Percentiles rank a stretch among this genome's conserved stretches.
phyloP scores from a whole-genome alignment of 2,329 filamentous ascomycete genomes.

The Fusarium luffae region DNA sequence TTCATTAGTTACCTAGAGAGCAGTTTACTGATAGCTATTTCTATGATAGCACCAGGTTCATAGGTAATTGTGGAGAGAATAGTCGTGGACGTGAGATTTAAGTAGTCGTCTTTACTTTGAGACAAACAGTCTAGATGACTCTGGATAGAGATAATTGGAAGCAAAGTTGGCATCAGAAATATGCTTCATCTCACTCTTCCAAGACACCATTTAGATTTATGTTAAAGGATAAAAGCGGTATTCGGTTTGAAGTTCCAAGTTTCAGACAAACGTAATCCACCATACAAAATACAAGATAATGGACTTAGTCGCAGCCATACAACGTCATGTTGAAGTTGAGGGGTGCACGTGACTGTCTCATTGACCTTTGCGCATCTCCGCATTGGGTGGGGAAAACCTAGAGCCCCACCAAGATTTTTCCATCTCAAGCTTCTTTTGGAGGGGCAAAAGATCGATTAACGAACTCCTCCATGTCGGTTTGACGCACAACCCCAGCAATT shows the following conservation, averaged over 20 bases:
- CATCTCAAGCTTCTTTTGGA: constrained; percentile 39
- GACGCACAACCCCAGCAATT: not conserved
- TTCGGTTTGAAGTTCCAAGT: rapidly evolving
- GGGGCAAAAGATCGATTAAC: constrained; percentile 41
- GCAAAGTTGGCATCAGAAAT: not conserved
- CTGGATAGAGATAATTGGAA: not conserved
- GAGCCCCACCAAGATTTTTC: constrained; percentile 41
- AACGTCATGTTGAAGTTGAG: not conserved
- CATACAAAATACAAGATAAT: too few relatives aligned
- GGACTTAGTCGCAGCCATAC: not conserved
- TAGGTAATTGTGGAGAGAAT: not conserved
- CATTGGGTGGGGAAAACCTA: constrained; percentile 34
- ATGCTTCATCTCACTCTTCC: not conserved
- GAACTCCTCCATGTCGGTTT: constrained; percentile 2
- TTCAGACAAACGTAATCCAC: too few relatives aligned
- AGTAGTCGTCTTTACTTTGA: not conserved
- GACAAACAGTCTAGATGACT: not conserved
- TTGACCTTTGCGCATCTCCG: constrained; percentile 34
- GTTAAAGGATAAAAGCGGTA: rapidly evolving
- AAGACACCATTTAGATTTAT: not conserved
- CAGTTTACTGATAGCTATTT: too few relatives aligned
- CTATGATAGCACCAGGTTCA: too few relatives aligned
- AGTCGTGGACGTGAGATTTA: rapidly evolving
- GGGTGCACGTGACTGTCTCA: constrained; percentile 20
- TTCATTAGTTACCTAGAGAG: too few relatives aligned